phyloP scores from a whole-genome alignment of 306 rosid species.

The Neltuma alba region DNA sequence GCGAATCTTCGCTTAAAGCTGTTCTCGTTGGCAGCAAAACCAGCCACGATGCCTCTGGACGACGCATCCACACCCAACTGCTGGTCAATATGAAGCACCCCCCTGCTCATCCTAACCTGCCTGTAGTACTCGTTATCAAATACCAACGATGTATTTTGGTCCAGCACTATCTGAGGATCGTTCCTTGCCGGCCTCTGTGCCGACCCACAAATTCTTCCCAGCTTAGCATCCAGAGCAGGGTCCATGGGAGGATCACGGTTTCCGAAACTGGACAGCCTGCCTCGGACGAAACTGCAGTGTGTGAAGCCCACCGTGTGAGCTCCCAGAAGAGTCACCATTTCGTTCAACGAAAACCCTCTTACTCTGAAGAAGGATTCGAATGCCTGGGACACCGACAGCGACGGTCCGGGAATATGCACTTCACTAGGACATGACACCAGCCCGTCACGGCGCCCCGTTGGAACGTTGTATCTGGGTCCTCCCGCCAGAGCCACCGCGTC shows the following conservation, averaged over 20 bases:
- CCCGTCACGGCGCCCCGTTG: conserved; percentile 59
- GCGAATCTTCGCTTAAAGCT: conserved; percentile 40
- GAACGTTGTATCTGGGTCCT: conserved; percentile 44
- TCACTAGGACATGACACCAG: conserved; percentile 23
- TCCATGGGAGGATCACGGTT: conserved; percentile 52
- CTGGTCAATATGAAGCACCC: conserved; percentile 57
- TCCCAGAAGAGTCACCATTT: conserved; percentile 67
- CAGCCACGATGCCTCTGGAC: conserved; percentile 26
- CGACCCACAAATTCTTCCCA: conserved; percentile 27
- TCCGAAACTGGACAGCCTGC: conserved; percentile 42
- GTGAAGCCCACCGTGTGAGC: conserved; percentile 64
- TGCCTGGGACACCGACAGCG: conserved; percentile 30
- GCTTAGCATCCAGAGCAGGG: conserved; percentile 32
- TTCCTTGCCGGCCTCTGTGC: no score
- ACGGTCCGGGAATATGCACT: conserved; percentile 49
- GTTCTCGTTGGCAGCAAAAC: conserved; percentile 32
- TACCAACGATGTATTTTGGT: conserved; percentile 47
- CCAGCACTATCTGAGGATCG: conserved; percentile 44
- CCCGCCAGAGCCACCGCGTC: conserved; percentile 50
- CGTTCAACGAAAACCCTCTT: conserved; percentile 43
- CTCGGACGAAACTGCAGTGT: conserved; percentile 49
- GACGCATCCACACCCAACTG: conserved; percentile 41
- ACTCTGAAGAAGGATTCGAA: conserved; percentile 25
- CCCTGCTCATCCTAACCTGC: conserved; percentile 37
- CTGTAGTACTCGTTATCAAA: conserved; percentile 53